Evolutionary conservation across 1,284 basidiomycete genomes (phyloP).

Genomic region (Rhizopogon parksii): DNA sequence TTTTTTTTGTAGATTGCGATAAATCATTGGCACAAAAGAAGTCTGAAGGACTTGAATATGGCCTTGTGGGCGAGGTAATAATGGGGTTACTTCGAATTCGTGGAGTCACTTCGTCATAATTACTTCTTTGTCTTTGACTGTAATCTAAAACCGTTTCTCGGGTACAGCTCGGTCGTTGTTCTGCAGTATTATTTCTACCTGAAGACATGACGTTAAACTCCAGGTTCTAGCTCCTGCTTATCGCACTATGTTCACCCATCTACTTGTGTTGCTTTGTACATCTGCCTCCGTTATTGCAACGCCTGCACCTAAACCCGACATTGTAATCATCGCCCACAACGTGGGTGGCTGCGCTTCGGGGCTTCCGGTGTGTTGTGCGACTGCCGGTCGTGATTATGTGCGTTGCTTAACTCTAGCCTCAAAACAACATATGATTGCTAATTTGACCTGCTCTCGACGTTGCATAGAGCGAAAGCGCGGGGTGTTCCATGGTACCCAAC

Average conservation of each 20-base stretch:
- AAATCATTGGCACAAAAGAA: no score
- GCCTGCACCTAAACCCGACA: background rate
- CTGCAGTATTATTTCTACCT: background rate
- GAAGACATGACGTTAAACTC: background rate
- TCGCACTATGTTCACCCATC: background rate
- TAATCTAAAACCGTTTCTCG: background rate
- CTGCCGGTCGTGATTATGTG: background rate
- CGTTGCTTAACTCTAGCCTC: background rate
- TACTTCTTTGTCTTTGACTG: background rate
- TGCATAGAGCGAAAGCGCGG: background rate
- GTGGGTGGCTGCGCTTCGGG: background rate
- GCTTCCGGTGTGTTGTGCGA: background rate
- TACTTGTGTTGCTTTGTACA: background rate
- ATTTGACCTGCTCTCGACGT: background rate
- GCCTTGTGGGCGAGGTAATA: no score
- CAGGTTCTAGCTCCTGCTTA: no score
- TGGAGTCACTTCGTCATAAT: no score
- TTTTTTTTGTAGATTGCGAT: no score
- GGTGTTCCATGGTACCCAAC: background rate
- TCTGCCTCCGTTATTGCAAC: background rate
- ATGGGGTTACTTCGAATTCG: no score
- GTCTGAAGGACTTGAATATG: no score
- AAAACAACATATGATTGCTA: background rate
- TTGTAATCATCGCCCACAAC: background rate
- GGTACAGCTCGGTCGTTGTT: background rate